Evolutionary conservation across 306 rosid species (phyloP), one percentile per base, ranked within the genome.

Genomic region (Cucurbita maxima): DNA sequence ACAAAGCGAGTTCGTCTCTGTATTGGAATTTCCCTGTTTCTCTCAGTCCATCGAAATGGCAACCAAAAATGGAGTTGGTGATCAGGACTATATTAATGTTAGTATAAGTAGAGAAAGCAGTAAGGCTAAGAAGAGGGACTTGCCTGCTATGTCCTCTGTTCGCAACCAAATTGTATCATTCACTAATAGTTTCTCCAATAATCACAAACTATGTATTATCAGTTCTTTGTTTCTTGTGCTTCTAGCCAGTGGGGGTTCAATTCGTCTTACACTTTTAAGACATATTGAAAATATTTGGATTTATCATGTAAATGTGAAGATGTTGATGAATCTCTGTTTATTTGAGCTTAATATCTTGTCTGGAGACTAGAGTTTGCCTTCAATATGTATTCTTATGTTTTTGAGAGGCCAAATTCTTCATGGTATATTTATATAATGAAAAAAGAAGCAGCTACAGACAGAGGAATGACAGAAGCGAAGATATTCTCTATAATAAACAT

Each of bases 401-500:
- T 47, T 45, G 56, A 20, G 56, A 68, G 40, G 22, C 57, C 72
- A 45, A 25, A 67, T 67, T 67, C 72, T 11, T 66, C 73, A 69
- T 25, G 73, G 73, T 69, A 47, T 20, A 44, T 45, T 11, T 45
- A 5, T 20, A 14, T 69, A 3, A 13, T 20, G 43, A 69, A 14
- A 68, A 68, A 22, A 12, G 41, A 43, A 64, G 50, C 15, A 68
- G 58, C 54, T 50, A 69, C 57, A 48, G 58, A 69, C 57, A 48
- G 58, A 69, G 48, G 25, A 69, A 69, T 69, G 22, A 30, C 58
- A 50, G 58, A 47, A 20, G 22, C n/a, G 58, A 50, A 69, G 40
- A 41, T 30, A 43, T 58, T 68, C 45, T 76, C 81, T 80, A 74
- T 76, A 75, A 79, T 76, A 81, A 81, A 79, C 74, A 51, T 41